Evolutionary conservation across 805 yeast species (phyloP).

Genomic region (Candida pseudofarinosa): DNA sequence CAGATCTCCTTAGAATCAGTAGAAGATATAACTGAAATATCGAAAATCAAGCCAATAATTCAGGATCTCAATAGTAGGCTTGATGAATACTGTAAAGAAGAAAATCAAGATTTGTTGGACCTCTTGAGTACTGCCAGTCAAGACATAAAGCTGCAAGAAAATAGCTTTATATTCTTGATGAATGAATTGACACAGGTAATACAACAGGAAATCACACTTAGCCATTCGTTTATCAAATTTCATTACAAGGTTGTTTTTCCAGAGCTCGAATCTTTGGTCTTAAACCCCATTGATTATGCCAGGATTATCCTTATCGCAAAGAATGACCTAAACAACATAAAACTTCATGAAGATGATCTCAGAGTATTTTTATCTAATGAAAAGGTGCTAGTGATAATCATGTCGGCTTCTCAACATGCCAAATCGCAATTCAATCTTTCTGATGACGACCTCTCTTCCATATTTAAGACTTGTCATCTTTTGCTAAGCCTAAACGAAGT

Average conservation of each 20-base stretch:
- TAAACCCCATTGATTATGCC: conserved; percentile 61
- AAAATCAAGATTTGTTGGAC: conserved; percentile 27
- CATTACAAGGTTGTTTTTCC: conserved; percentile 63
- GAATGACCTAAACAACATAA: conserved; percentile 35
- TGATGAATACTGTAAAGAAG: conserved; percentile 16
- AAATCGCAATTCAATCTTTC: conserved; percentile 21
- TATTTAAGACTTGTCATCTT: conserved; percentile 45
- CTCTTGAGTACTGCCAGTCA: conserved; percentile 24
- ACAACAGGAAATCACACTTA: conserved; percentile 46
- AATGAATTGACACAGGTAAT: conserved; percentile 55
- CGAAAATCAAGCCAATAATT: conserved; percentile 18
- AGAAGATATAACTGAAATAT: conserved; percentile 18
- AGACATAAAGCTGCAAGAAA: conserved; percentile 36
- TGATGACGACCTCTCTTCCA: conserved; percentile 27
- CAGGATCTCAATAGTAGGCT: conserved; percentile 20
- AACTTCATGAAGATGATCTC: conserved; percentile 31
- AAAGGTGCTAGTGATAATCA: conserved; percentile 64
- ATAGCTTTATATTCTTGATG: conserved; percentile 47
- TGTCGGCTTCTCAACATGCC: conserved; percentile 60
- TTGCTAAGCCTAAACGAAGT: conserved; percentile 44
- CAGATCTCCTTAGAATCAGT: conserved; percentile 17
- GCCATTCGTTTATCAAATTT: conserved; percentile 47
- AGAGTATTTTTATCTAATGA: conserved; percentile 52
- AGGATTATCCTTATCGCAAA: conserved; percentile 48
- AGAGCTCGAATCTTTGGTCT: conserved; percentile 62